A percentile compares a stretch with the other conserved stretches of the same genome.
phyloP scores from a whole-genome alignment of 192 early-diverging fungal species.

The Obelidium mucronatum region DNA sequence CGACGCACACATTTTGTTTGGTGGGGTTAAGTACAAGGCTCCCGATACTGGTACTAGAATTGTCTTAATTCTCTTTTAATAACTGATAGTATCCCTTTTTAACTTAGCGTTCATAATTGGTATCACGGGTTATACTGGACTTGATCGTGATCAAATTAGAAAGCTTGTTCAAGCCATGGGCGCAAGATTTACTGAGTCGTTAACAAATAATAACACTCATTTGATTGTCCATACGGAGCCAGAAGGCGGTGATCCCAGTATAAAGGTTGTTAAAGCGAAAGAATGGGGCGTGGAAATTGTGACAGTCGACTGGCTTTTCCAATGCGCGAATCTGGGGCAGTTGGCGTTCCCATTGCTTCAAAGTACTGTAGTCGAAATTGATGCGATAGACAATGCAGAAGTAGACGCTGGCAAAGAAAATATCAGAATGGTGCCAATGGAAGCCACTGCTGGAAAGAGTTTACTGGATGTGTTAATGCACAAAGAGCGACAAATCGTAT shows the following conservation, averaged over 20 bases:
- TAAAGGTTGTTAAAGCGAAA: conserved; percentile 30
- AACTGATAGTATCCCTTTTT: no score
- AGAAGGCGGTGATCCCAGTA: not conserved
- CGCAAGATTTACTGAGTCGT: conserved; percentile 56
- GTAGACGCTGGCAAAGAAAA: not conserved
- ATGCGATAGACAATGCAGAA: not conserved
- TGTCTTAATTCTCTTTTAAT: no score
- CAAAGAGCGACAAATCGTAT: no score
- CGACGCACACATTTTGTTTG: conserved; percentile 46
- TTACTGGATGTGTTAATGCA: not conserved
- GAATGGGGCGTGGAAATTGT: conserved; percentile 53
- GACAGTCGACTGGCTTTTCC: conserved; percentile 47
- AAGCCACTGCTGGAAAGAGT: not conserved
- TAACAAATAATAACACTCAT: conserved; percentile 51
- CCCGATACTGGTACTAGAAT: not conserved
- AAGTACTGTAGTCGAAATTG: not conserved
- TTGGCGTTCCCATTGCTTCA: conserved; percentile 12
- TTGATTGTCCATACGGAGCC: conserved; percentile 36
- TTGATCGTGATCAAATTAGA: conserved; percentile 62
- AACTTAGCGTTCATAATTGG: conserved; percentile 49
- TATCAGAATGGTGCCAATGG: not conserved
- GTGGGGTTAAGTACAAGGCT: not conserved
- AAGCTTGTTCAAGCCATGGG: conserved; percentile 53
- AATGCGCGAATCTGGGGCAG: conserved; percentile 32
- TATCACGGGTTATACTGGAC: conserved; percentile 64